Conservation (phyloP, 768 basidiomycete species). For the Sarcomyxa edulis region DNA sequence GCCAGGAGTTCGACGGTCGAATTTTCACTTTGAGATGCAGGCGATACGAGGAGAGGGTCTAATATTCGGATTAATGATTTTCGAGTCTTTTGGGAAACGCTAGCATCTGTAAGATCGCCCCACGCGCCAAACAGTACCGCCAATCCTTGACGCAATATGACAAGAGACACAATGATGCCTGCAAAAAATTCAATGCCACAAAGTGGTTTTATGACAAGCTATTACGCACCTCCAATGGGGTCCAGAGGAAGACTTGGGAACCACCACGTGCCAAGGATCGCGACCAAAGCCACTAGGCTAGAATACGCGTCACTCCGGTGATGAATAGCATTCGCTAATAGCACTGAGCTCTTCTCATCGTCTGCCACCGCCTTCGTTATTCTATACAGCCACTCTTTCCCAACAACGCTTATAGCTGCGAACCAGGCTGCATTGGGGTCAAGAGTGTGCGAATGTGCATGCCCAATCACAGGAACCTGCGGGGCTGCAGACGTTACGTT, state of each 20-base stretch:
- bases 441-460: slow-evolving; percentile 51
- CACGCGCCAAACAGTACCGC: slow-evolving; percentile 63
- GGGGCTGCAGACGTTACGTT: slow-evolving; percentile 51
- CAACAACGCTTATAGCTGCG: slow-evolving; percentile 70
- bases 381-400: slow-evolving; percentile 93
- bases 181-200: slow-evolving; percentile 1
- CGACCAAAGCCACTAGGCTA: slow-evolving; percentile 84
- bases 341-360: slow-evolving; percentile 85
- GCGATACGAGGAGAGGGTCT: slow-evolving; percentile 43
- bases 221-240: slow-evolving; percentile 77
- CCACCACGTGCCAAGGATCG: slow-evolving; percentile 86
- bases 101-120: slow-evolving; percentile 80
- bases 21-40: slow-evolving; percentile 18
- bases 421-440: slow-evolving; percentile 98
- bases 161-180: slow-evolving; percentile 86
- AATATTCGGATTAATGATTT: slow-evolving; percentile 51
- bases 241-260: slow-evolving; percentile 87
- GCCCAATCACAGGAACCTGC: slow-evolving; percentile 45
- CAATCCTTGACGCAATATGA: slow-evolving; percentile 80
- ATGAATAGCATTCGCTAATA: slow-evolving; percentile 94
- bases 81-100: slow-evolving; percentile 55
- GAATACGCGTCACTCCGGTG: slow-evolving; percentile 98
- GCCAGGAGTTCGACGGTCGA: slow-evolving; percentile 26
- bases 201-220: not conserved
- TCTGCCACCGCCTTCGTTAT: slow-evolving; percentile 86